Base-by-base conservation (phyloP, 225 moss, liverwort and hornwort species). In the Pseudisothecium myosuroides region DNA sequence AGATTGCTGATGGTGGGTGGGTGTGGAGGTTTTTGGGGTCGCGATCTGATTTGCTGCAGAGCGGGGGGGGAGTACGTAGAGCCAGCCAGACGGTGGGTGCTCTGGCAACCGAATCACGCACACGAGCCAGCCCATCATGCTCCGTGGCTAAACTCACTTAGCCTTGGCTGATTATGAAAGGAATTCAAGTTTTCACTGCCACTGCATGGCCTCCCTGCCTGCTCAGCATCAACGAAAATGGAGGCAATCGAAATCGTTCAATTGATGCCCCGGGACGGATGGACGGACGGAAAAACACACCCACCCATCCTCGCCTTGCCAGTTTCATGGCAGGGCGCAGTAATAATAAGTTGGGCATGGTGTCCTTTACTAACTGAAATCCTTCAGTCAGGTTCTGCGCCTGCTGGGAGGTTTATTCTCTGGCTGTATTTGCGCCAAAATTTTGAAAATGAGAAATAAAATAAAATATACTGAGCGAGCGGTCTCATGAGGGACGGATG, bases 41-140 rank as follows among this genome's bases (percentile, higher is more conserved):
- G 39, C 7, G 82, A 88, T 88, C 89, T n/a, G 89, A 89, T 91
- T 86, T 54, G 23, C 86, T 68, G 86, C 43, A 32, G 63, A 5
- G 32, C 45, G 24, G 20, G 21, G 10, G 63, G 20, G n/a, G 66
- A 10, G 22, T 19, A 11, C 6, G 7, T 49, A 54, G 1, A 54
- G 17, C 54, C 17, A 52, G 34, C 13, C 52, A 34, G 52, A 22
- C 13, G 32, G 63, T 64, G 47, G 65, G 82, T 17, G 54, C 67
- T 76, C 88, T 91, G 91, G 87, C 89, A 83, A 63, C 47, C 41
- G 6, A 89, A 89, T 89, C 89, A 87, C 17, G 87, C 79, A 83
- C 89, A 89, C 83, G 47, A 64, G 86, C 39, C 63, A 89, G 73
- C 87, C 86, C 91, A 89, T 91, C 83, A 89, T 89, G 86, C 86